Base-by-base conservation (phyloP, 768 basidiomycete species). In the Cyclocybe cylindracea region DNA sequence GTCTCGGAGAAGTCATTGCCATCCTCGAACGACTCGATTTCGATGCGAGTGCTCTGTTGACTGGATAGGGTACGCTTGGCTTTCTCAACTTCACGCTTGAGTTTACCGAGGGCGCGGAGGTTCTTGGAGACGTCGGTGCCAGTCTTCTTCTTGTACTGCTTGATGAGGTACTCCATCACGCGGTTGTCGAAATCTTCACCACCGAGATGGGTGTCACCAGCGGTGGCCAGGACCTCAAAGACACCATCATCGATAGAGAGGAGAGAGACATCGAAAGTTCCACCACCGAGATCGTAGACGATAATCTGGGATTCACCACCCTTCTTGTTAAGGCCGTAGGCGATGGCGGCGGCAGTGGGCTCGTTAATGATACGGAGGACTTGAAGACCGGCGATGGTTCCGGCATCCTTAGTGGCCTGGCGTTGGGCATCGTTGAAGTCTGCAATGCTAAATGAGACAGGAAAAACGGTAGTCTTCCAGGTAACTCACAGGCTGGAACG, bases 381-480 rank as follows among this genome's bases (percentile, higher is more conserved):
- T 62, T 89, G 84, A 48, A 98, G 88, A 68, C 94, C 95, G 38
- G 95, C 90, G 64, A 98, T 97, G 37, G 87, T 87, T 64, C 94
- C 94, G 53, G 96, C 93, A 65, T 98, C 96, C 77, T 98, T 98
- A 74, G 96, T 98, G 11, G 96, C 96, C 71, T 98, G 96, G 68
- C 95, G 92, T 74, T 98, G 96, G 64, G 96, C 94, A 77, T 98
- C 95, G 70, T 98, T 98, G 86, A 96, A 97, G 82, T 95, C 85
- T 87, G 39, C 0, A 36, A 33, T 36, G n/a, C 31, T 34, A 10
- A 44, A 31, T 54, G n/a, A 44, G 19, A 48, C 16, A 57, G 33
- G 41, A 10, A 19, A 39, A 35, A 29, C 4, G 3, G 10, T 18
- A 42, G 10, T 19, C 2, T 24, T 2, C 5, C 16, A 29, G 33